Conservation (phyloP, 805 yeast species). For the Hanseniaspora hatyaiensis region DNA sequence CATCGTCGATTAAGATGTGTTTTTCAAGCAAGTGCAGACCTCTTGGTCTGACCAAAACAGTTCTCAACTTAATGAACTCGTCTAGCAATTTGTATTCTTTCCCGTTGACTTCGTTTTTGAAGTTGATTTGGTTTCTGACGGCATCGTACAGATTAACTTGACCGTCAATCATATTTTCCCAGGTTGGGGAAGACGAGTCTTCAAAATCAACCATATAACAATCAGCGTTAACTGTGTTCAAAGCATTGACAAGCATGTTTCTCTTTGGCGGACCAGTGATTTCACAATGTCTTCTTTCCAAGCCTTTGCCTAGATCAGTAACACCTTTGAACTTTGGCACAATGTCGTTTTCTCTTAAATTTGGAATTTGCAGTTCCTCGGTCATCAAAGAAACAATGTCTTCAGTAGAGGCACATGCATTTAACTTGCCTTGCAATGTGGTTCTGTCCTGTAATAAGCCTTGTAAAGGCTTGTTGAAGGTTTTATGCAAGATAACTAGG, state of each 20-base stretch:
- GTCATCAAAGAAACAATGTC: constrained; percentile 43
- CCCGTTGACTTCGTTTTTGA: constrained; percentile 27
- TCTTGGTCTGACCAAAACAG: constrained; percentile 74
- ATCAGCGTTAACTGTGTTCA: constrained; percentile 57
- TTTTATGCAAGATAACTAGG: constrained; percentile 60
- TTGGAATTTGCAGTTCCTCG: constrained; percentile 43
- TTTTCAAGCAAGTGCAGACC: constrained; percentile 78
- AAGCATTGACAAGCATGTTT: constrained; percentile 71
- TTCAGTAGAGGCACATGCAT: constrained; percentile 24
- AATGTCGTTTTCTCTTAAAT: constrained; percentile 53
- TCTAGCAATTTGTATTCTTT: constrained; percentile 43
- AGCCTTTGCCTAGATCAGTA: constrained; percentile 51
- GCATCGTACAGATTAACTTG: constrained; percentile 71
- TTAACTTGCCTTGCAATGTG: constrained; percentile 47
- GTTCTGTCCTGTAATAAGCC: constrained; percentile 51
- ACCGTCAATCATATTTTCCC: constrained; percentile 69
- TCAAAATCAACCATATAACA: constrained; percentile 83
- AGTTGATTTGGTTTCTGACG: constrained; percentile 54
- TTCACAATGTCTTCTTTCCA: constrained; percentile 64
- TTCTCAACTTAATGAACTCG: constrained; percentile 39
- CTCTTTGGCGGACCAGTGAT: constrained; percentile 81
- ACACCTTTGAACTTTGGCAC: constrained; percentile 42
- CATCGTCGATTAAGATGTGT: constrained; percentile 60
- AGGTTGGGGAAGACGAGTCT: constrained; percentile 75
- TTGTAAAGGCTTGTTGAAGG: constrained; percentile 53